Conservation (phyloP, 2,329 filamentous ascomycete species). For the Pestalotiopsis sp. region DNA sequence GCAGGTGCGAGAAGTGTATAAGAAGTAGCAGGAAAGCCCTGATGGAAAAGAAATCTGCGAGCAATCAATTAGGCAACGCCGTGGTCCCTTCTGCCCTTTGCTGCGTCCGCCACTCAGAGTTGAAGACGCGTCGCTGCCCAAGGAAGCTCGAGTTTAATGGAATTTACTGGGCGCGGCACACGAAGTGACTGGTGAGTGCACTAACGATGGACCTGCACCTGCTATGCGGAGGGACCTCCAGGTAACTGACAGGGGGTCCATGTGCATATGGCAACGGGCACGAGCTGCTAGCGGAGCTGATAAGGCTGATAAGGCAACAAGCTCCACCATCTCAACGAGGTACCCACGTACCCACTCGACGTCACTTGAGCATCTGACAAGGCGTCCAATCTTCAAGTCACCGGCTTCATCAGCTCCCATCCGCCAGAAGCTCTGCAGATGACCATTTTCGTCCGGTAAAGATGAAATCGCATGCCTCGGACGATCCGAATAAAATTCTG, state of each 20-base stretch:
- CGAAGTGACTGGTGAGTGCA: background rate
- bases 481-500: background rate
- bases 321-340: conserved; percentile 3
- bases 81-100: background rate
- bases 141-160: conserved; percentile 13
- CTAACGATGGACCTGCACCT: background rate
- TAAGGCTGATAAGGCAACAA: conserved; percentile 22
- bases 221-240: background rate
- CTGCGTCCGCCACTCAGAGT: background rate
- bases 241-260: background rate
- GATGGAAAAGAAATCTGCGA: background rate
- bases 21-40: background rate
- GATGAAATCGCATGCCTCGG: background rate
- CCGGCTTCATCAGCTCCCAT: conserved; percentile 6
- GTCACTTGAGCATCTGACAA: conserved; percentile 21
- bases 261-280: background rate
- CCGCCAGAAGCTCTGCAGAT: background rate
- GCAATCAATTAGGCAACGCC: background rate
- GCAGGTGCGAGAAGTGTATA: background rate
- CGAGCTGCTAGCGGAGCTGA: conserved; percentile 13
- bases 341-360: conserved; percentile 20
- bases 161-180: background rate
- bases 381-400: conserved; percentile 5
- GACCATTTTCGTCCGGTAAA: background rate
- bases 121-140: conserved; percentile 26